phyloP scores from a whole-genome alignment of 805 yeast genomes.

The Lipomyces japonicus region DNA sequence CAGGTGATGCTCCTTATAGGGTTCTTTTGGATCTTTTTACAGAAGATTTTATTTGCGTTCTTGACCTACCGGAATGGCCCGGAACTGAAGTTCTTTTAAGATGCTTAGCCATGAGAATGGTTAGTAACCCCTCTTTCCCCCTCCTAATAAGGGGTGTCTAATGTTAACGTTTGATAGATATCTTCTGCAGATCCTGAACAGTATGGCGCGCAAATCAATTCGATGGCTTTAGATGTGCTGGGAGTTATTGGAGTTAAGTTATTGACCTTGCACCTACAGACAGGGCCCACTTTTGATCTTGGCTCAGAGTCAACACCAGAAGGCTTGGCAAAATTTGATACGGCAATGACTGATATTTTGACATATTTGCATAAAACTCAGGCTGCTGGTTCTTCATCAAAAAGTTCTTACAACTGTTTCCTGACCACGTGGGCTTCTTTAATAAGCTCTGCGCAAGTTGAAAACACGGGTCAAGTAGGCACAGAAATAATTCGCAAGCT shows the following conservation, averaged over 20 bases:
- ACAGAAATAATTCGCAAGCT: constrained; percentile 1
- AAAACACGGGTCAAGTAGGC: neutral
- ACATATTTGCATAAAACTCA: constrained; percentile 23
- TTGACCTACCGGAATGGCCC: constrained; percentile 60
- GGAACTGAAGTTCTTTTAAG: constrained; percentile 51
- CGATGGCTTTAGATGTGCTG: constrained; percentile 55
- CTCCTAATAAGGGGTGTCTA: neutral
- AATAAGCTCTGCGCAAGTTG: constrained; percentile 6
- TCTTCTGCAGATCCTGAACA: constrained; percentile 37
- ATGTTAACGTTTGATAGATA: constrained; percentile 7
- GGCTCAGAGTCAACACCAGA: neutral
- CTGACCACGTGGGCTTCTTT: constrained; percentile 13
- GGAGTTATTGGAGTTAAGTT: constrained; percentile 58
- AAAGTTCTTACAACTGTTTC: constrained; percentile 16
- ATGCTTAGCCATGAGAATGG: constrained; percentile 18
- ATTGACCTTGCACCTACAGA: constrained; percentile 3
- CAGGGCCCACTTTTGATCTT: constrained; percentile 2
- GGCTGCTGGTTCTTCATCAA: constrained; percentile 13
- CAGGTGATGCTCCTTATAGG: constrained; percentile 26
- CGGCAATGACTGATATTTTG: constrained; percentile 7
- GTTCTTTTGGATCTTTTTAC: constrained; percentile 49
- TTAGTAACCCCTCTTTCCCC: neutral
- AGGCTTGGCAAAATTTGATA: constrained; percentile 7
- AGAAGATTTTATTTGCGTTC: constrained; percentile 52
- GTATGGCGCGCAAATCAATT: constrained; percentile 44